These are phyloP conservation scores for Balakata baccata DNA, from an alignment of 345 rosid species.

Conservation along the genomic window DNA sequence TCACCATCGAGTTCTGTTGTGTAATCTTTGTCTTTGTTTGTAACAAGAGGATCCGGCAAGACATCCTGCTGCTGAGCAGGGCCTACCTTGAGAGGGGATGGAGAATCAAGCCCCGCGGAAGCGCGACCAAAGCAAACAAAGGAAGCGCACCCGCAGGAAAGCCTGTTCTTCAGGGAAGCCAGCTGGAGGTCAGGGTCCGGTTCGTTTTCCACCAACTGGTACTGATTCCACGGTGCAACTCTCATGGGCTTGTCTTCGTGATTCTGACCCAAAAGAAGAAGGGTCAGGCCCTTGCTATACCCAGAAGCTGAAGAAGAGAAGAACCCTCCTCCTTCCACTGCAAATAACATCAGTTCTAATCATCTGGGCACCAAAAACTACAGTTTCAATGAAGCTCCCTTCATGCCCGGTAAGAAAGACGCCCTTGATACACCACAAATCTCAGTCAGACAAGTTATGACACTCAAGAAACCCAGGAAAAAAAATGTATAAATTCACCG, in stretches of 20 bases:
- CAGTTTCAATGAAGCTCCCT: constrained; percentile 22
- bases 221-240: constrained; percentile 90
- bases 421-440: constrained; percentile 25
- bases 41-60: constrained; percentile 46
- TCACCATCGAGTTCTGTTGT: constrained; percentile 39
- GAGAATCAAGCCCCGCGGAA: constrained; percentile 71
- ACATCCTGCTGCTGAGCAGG: constrained; percentile 59
- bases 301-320: constrained; percentile 98
- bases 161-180: constrained; percentile 80
- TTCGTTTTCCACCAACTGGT: constrained; percentile 92
- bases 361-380: constrained; percentile 53
- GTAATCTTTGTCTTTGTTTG: constrained; percentile 40
- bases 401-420: constrained; percentile 16
- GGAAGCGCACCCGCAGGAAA: constrained; percentile 83
- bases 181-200: constrained; percentile 77
- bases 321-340: constrained; percentile 97
- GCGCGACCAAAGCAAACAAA: constrained; percentile 86
- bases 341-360: constrained; percentile 87
- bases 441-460: constrained; percentile 21
- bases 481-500: neutral
- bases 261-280: constrained; percentile 81
- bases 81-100: constrained; percentile 76
- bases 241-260: constrained; percentile 87
- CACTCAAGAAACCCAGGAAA: constrained; percentile 1
- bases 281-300: constrained; percentile 84